Conservation (phyloP, 2,329 filamentous ascomycete species). For the Fusarium pininemorale region DNA sequence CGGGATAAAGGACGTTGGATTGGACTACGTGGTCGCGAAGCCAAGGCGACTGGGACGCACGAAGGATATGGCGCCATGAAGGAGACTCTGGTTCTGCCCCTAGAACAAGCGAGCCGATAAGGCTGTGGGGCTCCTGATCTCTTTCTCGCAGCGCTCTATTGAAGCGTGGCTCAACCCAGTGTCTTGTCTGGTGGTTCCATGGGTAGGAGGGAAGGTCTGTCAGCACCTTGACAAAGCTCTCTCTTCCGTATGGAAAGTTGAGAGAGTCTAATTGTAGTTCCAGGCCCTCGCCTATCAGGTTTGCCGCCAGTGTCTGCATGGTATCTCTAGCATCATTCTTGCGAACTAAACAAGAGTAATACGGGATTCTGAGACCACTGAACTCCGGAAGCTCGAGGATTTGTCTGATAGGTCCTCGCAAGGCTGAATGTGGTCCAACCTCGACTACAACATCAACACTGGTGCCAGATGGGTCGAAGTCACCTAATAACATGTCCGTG, state of each 20-base stretch:
- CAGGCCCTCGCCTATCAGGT: not conserved
- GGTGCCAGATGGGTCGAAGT: not conserved
- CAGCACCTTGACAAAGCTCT: not conserved
- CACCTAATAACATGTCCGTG: not conserved
- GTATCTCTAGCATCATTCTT: not conserved
- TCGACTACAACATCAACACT: not conserved
- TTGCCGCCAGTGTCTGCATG: not conserved
- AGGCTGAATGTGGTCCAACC: not conserved
- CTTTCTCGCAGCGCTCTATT: not conserved
- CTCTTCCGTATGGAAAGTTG: not conserved
- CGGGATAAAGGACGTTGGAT: not conserved
- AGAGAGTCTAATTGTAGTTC: not conserved
- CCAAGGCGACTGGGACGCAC: not conserved
- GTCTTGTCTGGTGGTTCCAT: not conserved
- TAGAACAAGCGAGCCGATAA: not conserved
- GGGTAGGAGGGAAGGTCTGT: not conserved
- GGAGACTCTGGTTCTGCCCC: not conserved
- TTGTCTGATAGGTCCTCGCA: not conserved
- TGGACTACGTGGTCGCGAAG: not conserved
- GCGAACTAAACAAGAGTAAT: not conserved
- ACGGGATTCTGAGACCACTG: not conserved
- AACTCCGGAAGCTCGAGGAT: not conserved
- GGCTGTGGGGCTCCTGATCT: not conserved
- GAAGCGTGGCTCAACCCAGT: not conserved
- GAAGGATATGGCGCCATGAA: not conserved